These are phyloP conservation scores for Mallotus repandus DNA, from an alignment of 441 rosid species.

Conservation along the genomic window DNA sequence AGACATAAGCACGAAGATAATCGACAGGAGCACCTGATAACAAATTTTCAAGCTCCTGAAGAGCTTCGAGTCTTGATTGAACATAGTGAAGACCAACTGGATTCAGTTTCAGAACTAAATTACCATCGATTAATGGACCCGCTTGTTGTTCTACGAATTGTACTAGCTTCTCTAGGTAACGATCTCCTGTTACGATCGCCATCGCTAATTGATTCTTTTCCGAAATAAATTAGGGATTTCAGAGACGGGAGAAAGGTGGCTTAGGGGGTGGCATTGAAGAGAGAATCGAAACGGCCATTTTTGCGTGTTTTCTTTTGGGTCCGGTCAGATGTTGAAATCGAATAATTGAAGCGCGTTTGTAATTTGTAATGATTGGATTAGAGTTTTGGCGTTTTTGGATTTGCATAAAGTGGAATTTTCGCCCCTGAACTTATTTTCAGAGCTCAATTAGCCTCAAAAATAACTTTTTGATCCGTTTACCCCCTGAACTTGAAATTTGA, in stretches of 20 bases:
- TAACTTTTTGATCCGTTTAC: too few relatives aligned
- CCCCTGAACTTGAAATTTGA: too few relatives aligned
- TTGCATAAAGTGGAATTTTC: too few relatives aligned
- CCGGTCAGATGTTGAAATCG: too few relatives aligned
- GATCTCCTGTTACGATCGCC: conserved; percentile 95
- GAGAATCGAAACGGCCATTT: conserved; percentile 46
- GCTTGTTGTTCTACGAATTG: conserved; percentile 71
- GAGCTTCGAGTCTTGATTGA: conserved; percentile 83
- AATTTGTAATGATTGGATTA: conserved; percentile 1
- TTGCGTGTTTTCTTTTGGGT: not conserved
- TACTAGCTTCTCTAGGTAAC: conserved; percentile 78
- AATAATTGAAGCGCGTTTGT: too few relatives aligned
- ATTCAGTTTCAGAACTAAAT: conserved; percentile 72
- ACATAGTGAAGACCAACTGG: conserved; percentile 95
- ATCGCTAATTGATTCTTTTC: conserved; percentile 18
- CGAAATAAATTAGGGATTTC: not conserved
- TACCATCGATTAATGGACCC: conserved; percentile 66
- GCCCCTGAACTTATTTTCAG: too few relatives aligned
- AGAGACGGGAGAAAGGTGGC: conserved; percentile 38
- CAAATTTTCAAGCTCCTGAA: conserved; percentile 76
- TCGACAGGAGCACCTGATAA: conserved; percentile 89
- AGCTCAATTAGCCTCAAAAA: too few relatives aligned
- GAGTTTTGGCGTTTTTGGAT: not conserved
- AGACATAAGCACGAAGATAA: conserved; percentile 90
- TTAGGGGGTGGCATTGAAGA: conserved; percentile 38